These are phyloP conservation scores for Isatis tinctoria DNA, from an alignment of 345 rosid species.

Conservation along the genomic window DNA sequence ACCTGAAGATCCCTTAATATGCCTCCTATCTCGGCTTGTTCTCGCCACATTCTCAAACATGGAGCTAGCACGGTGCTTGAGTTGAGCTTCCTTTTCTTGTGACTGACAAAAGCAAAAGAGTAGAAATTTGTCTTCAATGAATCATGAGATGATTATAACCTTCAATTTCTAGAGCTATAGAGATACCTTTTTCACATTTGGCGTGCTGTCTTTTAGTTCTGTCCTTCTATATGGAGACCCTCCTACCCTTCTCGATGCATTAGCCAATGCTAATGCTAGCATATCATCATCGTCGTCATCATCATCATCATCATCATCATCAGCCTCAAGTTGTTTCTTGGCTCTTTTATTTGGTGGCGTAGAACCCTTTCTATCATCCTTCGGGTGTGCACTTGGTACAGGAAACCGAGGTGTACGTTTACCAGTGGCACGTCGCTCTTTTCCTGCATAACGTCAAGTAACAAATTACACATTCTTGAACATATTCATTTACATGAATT, in stretches of 20 bases:
- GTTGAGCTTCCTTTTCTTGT: slow-evolving; percentile 42
- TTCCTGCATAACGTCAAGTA: slow-evolving; percentile 40
- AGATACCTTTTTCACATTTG: slow-evolving; percentile 58
- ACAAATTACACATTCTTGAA: slow-evolving; percentile 15
- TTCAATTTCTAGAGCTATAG: neutral
- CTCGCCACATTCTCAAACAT: slow-evolving; percentile 37
- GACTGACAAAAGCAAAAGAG: slow-evolving; percentile 29
- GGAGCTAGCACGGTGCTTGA: slow-evolving; percentile 38
- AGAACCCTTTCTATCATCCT: slow-evolving; percentile 42
- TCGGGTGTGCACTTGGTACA: slow-evolving; percentile 42
- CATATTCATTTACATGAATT: neutral
- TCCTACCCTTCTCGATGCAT: slow-evolving; percentile 10
- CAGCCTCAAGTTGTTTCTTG: slow-evolving; percentile 45
- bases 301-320: slow-evolving; percentile 39
- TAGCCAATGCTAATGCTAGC: slow-evolving; percentile 32
- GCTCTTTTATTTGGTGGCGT: slow-evolving; percentile 40
- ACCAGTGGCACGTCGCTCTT: slow-evolving; percentile 64
- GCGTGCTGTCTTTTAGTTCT: slow-evolving; percentile 29
- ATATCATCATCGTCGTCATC: slow-evolving; percentile 31
- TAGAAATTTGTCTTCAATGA: neutral
- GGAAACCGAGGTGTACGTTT: slow-evolving; percentile 95
- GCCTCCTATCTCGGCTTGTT: slow-evolving; percentile 40
- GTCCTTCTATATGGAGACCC: slow-evolving; percentile 2
- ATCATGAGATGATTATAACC: neutral
- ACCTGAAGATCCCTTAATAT: slow-evolving; percentile 33